Evolutionary conservation across 306 rosid species (phyloP), one percentile per base, ranked within the genome.

Genomic region (Corylus avellana): DNA sequence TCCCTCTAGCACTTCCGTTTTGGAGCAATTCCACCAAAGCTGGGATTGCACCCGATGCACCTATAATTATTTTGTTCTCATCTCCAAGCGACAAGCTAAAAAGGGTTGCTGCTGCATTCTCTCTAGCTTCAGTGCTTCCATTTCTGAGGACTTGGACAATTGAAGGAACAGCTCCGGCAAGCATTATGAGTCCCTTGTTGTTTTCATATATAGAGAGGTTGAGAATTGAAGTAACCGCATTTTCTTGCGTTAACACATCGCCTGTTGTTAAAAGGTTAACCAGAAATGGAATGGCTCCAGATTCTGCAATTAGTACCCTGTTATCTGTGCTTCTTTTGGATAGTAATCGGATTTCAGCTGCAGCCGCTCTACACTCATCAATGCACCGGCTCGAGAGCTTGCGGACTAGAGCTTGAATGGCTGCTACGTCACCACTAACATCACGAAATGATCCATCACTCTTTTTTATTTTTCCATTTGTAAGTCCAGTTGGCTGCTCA

Each of bases 271-370:
- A 75, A 77, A 93, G 96, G 84, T 86, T 90, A 77, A 93, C 97
- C 53, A 96, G 88, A 72, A 87, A 83, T 2, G 97, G 97, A 80
- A 96, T 91, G 48, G 92, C 99, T 76, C 98, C 98, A 22, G 96
- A 96, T 88, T 96, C 98, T 29, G 99, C 97, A 46, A 96, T 88
- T 66, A 96, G 86, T 80, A 93, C 91, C 78, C 99, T 87, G 82
- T 96, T 96, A 74, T 96, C 99, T 12, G 99, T 95, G 82, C 97
- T 91, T 84, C 99, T 79, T 85, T 93, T 96, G 72, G 99, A 96
- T 14, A 96, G 93, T 54, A 92, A 90, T 47, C 99, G 90, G 68
- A 95, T 84, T 79, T 96, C 98, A 13, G 94, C 74, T 37, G 86
- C 97, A 39, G 98, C 95, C 4, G 86, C 85, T 83, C 98, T 88